Percentiles rank a stretch among this genome's conserved stretches.
Evolutionary conservation across 1,284 basidiomycete genomes (phyloP).

Genomic region (Tilletia caries): DNA sequence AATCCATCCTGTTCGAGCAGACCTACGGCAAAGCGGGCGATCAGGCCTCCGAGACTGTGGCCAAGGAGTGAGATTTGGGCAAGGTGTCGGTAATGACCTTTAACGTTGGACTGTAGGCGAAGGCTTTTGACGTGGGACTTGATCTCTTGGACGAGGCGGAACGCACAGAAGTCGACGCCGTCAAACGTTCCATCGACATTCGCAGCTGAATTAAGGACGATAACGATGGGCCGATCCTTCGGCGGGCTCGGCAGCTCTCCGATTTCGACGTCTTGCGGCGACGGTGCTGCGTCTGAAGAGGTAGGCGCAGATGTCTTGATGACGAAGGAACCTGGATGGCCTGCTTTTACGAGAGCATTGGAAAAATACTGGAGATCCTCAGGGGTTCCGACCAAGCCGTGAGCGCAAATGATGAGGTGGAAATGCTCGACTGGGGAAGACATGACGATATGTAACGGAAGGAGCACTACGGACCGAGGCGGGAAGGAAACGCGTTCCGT

Average conservation of each 20-base stretch:
- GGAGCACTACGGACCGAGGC: too few relatives aligned
- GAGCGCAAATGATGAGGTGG: background rate
- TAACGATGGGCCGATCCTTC: constrained; percentile 46
- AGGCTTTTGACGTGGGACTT: constrained; percentile 24
- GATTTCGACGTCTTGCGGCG: background rate
- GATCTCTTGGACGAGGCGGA: constrained; percentile 66
- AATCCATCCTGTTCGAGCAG: constrained; percentile 62
- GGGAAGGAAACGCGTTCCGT: too few relatives aligned
- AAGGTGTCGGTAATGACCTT: background rate
- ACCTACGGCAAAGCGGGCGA: constrained; percentile 72
- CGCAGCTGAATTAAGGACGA: constrained; percentile 61
- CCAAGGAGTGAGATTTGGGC: constrained; percentile 24
- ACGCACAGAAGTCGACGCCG: constrained; percentile 70
- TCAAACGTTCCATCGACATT: constrained; percentile 69
- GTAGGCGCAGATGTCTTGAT: background rate
- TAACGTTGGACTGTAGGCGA: constrained; percentile 13
- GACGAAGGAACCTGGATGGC: background rate
- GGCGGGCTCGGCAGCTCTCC: background rate
- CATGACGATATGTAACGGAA: too few relatives aligned
- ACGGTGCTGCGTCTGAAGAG: background rate
- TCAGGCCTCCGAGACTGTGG: constrained; percentile 75
- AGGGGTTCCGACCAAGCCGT: background rate
- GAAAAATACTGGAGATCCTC: constrained; percentile 7
- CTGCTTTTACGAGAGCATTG: background rate
- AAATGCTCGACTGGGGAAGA: background rate